Conservation (phyloP, 176 grass and related monocot species). For the sorghum (Sorghum bicolor) region DNA sequence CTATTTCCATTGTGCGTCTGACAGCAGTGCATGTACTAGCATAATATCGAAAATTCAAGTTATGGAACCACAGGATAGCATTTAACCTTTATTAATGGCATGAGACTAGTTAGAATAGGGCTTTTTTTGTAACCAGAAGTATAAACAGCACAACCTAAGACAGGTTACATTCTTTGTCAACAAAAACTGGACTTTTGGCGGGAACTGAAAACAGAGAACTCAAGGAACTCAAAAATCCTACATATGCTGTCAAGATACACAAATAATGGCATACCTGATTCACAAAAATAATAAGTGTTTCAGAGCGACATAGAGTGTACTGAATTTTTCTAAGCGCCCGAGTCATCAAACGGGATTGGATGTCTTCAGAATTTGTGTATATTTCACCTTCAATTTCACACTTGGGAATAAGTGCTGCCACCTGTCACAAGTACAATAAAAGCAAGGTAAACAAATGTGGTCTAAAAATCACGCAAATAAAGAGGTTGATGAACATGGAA, state of each 20-base stretch:
- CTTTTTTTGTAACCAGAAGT: not conserved
- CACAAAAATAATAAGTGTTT: conserved; percentile 82
- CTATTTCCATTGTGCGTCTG: not conserved
- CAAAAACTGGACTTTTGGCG: not conserved
- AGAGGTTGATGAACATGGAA: not conserved
- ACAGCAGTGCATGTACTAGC: not conserved
- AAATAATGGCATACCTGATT: conserved; percentile 66
- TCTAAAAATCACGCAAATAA: not conserved
- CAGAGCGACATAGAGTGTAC: conserved; percentile 63
- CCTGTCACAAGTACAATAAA: conserved; percentile 48
- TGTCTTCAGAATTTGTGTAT: conserved; percentile 48
- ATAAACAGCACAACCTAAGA: no score
- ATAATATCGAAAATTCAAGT: not conserved
- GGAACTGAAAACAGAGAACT: not conserved
- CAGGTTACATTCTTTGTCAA: not conserved
- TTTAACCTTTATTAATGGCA: not conserved
- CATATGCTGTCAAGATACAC: not conserved
- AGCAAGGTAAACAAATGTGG: conserved; percentile 30
- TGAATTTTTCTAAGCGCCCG: conserved; percentile 91
- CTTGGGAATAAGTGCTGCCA: conserved; percentile 87
- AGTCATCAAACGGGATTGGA: conserved; percentile 86
- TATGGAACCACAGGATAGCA: not conserved
- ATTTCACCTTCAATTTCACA: conserved; percentile 68
- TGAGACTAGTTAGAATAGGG: not conserved
- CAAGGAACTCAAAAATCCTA: not conserved